Evolutionary conservation across 345 rosid species (phyloP).

Genomic region (Corchorus capsularis): DNA sequence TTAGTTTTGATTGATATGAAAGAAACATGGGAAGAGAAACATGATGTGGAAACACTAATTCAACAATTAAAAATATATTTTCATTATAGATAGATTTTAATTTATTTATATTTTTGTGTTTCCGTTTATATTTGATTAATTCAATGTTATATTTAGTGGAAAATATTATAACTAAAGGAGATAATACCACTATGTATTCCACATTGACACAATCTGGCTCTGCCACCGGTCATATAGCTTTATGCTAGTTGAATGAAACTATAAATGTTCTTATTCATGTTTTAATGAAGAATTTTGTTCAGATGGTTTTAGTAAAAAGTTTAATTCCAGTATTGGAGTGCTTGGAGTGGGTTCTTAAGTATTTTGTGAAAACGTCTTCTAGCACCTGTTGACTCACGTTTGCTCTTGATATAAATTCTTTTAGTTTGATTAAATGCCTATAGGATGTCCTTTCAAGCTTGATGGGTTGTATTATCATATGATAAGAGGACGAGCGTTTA

Average conservation of each 20-base stretch:
- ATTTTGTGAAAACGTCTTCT: neutral
- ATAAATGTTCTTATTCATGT: neutral
- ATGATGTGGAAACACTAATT: too few relatives aligned
- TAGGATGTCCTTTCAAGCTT: neutral
- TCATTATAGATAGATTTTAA: too few relatives aligned
- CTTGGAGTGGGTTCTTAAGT: neutral
- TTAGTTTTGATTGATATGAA: too few relatives aligned
- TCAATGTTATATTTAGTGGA: too few relatives aligned
- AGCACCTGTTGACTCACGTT: neutral
- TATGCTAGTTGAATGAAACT: slow-evolving; percentile 3
- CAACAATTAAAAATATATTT: too few relatives aligned
- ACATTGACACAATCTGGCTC: too few relatives aligned
- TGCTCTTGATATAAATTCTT: neutral
- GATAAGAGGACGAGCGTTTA: neutral
- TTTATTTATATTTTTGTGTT: too few relatives aligned
- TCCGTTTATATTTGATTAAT: too few relatives aligned
- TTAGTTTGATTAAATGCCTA: neutral
- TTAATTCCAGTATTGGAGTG: neutral
- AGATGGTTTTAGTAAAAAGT: neutral
- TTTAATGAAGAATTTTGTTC: neutral
- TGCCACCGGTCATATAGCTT: neutral
- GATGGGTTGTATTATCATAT: neutral
- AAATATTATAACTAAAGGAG: too few relatives aligned
- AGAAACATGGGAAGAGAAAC: too few relatives aligned
- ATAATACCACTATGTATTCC: too few relatives aligned